Base-by-base conservation (phyloP, 2,329 filamentous ascomycete species). In the Neonectria sp. region DNA sequence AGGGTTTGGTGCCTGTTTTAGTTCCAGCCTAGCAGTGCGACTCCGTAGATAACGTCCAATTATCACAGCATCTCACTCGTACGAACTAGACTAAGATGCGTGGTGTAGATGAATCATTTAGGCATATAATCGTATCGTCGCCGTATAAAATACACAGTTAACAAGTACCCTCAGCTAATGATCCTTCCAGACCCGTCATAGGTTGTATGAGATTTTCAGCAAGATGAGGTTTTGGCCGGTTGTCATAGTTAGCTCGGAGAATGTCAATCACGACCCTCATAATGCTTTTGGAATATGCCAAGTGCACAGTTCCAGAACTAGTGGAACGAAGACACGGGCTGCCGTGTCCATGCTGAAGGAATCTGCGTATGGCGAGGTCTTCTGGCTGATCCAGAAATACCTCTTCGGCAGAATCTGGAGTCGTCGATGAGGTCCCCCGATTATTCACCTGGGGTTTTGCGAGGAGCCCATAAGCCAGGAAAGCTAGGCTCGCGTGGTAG, bases 401-500 rank as follows among this genome's bases (percentile, higher is more conserved):
- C 33, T 68, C 13, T 66, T 45, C 43, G 17, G 43, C 43, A n/a
- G 43, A 45, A 45, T 45, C 43, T 45, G n/a, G 43, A 45, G 43
- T 6, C 43, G 9, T 45, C 17, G 43, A 45, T 45, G 43, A 45
- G 43, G 17, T n/a, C 17, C 43, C 17, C 43, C 43, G 24, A 45
- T n/a, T 9, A n/a, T 45, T 9, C 43, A 45, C 43, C 43, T 45
- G 17, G 17, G 70, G 1, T 25, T 51, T 0, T 55, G 63, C 64
- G 7, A 72, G 21, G 0, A 73, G 55, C 0, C 71, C 71, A 4
- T 72, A 78, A 0, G 74, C 75, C 75, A 76, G 77, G 5, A 79
- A 75, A 0, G 75, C 73, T 3, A 78, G 60, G 11, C 71, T 76
- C 0, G 78, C 76, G 29, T 76, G 74, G 11, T 78, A 79, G 0